Percentiles rank a stretch among this genome's conserved stretches.
Evolutionary conservation across 768 basidiomycete genomes (phyloP).

Genomic region (Tulasnella sp.): DNA sequence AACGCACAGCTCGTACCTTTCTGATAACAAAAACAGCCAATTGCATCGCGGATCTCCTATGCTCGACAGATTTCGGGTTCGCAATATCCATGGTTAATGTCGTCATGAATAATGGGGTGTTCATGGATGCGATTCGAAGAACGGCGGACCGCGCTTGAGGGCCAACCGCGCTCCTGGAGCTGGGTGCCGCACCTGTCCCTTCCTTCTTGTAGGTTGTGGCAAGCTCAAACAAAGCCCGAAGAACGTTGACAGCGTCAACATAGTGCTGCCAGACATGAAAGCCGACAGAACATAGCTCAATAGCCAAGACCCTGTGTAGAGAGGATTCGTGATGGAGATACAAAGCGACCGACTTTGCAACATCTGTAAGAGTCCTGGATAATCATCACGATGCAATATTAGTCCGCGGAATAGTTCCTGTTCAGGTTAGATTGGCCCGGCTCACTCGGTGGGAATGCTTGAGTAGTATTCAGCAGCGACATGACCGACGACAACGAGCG

Average conservation of each 20-base stretch:
- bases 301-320: constrained; percentile 67
- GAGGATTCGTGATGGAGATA: constrained; percentile 76
- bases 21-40: constrained; percentile 91
- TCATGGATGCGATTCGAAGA: constrained; percentile 77
- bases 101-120: constrained; percentile 92
- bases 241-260: constrained; percentile 83
- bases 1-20: constrained; percentile 56
- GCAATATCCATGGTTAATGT: constrained; percentile 89
- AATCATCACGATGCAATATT: background rate
- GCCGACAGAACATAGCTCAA: constrained; percentile 88
- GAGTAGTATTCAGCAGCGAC: constrained; percentile 80
- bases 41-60: constrained; percentile 88
- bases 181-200: constrained; percentile 46
- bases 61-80: constrained; percentile 67
- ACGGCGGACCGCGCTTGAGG: constrained; percentile 79
- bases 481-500: constrained; percentile 80
- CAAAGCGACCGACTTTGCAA: constrained; percentile 77
- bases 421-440: background rate
- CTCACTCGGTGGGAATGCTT: constrained; percentile 71
- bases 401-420: constrained; percentile 5
- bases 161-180: constrained; percentile 60
- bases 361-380: constrained; percentile 73
- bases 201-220: constrained; percentile 74
- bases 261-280: constrained; percentile 96
- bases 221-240: constrained; percentile 80